Evolutionary conservation across 2,329 filamentous ascomycete species (phyloP).

Genomic region (Xylaria digitata): DNA sequence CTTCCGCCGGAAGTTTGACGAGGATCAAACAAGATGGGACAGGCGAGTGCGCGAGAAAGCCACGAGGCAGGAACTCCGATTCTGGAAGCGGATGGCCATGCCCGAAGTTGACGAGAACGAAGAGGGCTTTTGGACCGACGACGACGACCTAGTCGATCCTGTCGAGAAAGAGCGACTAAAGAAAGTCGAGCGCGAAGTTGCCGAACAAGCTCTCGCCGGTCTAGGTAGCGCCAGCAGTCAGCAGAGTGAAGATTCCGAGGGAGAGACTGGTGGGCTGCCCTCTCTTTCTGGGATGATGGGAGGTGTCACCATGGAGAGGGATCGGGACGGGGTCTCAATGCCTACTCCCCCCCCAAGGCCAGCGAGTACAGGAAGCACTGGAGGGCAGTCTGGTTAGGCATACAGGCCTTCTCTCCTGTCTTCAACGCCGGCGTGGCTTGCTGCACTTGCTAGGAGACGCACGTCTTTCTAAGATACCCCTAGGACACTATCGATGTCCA

Average conservation of each 20-base stretch:
- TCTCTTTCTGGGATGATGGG: slow-evolving; percentile 50
- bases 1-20: slow-evolving; percentile 67
- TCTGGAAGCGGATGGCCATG: slow-evolving; percentile 75
- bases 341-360: slow-evolving; percentile 56
- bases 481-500: slow-evolving; percentile 8
- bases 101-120: slow-evolving; percentile 70
- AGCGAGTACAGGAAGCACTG: slow-evolving; percentile 55
- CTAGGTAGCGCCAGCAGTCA: slow-evolving; percentile 50
- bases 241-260: slow-evolving; percentile 52
- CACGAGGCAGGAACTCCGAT: slow-evolving; percentile 68
- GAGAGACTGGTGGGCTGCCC: slow-evolving; percentile 45
- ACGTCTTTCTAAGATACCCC: slow-evolving; percentile 8
- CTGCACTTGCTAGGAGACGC: not conserved
- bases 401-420: not conserved
- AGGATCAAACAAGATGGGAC: slow-evolving; percentile 66
- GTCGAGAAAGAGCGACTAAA: slow-evolving; percentile 68
- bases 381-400: slow-evolving; percentile 45
- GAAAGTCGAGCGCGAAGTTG: slow-evolving; percentile 61
- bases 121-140: slow-evolving; percentile 69
- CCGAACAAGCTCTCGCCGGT: slow-evolving; percentile 53
- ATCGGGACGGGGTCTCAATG: slow-evolving; percentile 45
- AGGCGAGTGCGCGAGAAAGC: slow-evolving; percentile 64
- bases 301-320: slow-evolving; percentile 58
- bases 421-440: not conserved
- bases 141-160: slow-evolving; percentile 72